These are phyloP conservation scores for Hypoxylon sp. DNA, from an alignment of 2,329 filamentous ascomycete genomes.

Conservation along the genomic window DNA sequence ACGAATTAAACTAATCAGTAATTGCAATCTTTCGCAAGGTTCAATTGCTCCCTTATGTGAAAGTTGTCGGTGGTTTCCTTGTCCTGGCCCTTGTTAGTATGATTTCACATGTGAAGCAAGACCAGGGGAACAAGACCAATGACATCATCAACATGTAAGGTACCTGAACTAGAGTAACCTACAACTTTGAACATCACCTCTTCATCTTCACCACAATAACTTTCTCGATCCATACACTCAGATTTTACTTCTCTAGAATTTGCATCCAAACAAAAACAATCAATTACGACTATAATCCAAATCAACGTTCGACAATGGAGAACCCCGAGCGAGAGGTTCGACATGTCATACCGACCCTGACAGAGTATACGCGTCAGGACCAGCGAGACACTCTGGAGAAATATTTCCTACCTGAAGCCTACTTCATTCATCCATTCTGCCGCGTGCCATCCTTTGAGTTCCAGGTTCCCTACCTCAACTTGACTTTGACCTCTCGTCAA, in stretches of 20 bases:
- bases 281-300: background rate
- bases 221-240: background rate
- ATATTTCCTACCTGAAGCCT: conserved; percentile 78
- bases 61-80: conserved; percentile 4
- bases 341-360: conserved; percentile 72
- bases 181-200: conserved; percentile 22
- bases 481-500: conserved; percentile 67
- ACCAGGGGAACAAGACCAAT: conserved; percentile 9
- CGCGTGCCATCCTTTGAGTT: conserved; percentile 66
- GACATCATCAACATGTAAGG: conserved; percentile 27
- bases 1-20: no score
- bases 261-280: background rate
- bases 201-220: conserved; percentile 1
- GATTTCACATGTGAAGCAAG: conserved; percentile 28
- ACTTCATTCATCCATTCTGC: conserved; percentile 82
- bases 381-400: conserved; percentile 71
- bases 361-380: conserved; percentile 69
- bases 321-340: conserved; percentile 65
- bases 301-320: conserved; percentile 35
- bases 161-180: conserved; percentile 4
- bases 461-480: conserved; percentile 51
- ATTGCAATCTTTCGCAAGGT: no score
- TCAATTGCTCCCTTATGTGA: no score
- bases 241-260: background rate
- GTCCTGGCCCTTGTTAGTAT: background rate